Evolutionary conservation across 1,139 yeast genomes (phyloP).

Genomic region (Candida smagusa): DNA sequence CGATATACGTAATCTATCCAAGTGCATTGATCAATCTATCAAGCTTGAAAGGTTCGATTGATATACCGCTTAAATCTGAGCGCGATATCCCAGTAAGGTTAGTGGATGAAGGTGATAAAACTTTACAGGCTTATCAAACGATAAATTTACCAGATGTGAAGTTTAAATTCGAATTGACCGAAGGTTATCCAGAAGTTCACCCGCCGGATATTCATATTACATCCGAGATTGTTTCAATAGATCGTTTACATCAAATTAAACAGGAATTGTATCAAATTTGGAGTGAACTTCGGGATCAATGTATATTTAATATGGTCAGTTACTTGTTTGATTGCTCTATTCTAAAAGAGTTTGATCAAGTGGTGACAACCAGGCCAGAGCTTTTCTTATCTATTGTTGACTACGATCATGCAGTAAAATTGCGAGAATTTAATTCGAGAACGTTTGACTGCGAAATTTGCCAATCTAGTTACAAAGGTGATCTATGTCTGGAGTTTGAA

Average conservation of each 20-base stretch:
- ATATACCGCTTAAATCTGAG: conserved; percentile 26
- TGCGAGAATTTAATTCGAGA: conserved; percentile 28
- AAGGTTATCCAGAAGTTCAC: conserved; percentile 26
- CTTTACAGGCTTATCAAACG: conserved; percentile 8
- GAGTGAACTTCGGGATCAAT: conserved; percentile 38
- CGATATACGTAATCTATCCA: conserved; percentile 50
- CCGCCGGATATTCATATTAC: conserved; percentile 15
- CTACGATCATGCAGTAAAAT: conserved; percentile 17
- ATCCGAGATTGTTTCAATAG: conserved; percentile 19
- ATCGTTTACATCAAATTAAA: conserved; percentile 1
- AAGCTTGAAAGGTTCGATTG: conserved; percentile 21
- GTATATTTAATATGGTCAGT: conserved; percentile 48
- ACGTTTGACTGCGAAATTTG: conserved; percentile 61
- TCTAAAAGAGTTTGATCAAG: conserved; percentile 15
- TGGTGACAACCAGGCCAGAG: conserved; percentile 16
- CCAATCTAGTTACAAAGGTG: conserved; percentile 51
- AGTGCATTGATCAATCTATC: conserved; percentile 27
- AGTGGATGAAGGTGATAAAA: conserved; percentile 1
- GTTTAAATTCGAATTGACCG: conserved; percentile 27
- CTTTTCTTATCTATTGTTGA: conserved; percentile 15
- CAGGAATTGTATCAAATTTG: conserved; percentile 27
- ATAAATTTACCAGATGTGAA: conserved; percentile 29
- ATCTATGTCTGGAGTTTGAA: conserved; percentile 37
- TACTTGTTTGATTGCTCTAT: conserved; percentile 27
- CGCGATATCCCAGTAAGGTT: conserved; percentile 12